Evolutionary conservation across 2,329 filamentous ascomycete genomes (phyloP).

Genomic region (Arthrobotrys megalospora): DNA sequence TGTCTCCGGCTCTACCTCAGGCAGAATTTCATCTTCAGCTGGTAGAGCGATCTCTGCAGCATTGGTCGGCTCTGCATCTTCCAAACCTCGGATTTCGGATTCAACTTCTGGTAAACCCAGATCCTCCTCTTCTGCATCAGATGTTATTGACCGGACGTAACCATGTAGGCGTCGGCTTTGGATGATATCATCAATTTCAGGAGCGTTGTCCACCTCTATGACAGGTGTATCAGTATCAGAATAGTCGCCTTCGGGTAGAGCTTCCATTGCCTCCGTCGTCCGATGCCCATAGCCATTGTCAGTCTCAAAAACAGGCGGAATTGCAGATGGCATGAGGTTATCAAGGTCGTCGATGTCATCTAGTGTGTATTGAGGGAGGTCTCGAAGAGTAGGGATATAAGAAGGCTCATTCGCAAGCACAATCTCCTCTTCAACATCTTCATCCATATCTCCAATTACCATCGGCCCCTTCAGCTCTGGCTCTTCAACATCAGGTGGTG

Average conservation of each 20-base stretch:
- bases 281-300: background rate
- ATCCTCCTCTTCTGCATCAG: slow-evolving; percentile 41
- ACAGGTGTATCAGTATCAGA: slow-evolving; percentile 1
- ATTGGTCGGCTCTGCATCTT: background rate
- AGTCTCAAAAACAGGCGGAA: slow-evolving; percentile 26
- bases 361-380: background rate
- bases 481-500: background rate
- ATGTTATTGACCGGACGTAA: slow-evolving; percentile 48
- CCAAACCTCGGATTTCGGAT: background rate
- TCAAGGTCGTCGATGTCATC: slow-evolving; percentile 36
- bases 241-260: slow-evolving; percentile 6
- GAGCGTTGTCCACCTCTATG: background rate
- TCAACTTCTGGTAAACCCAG: background rate
- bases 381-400: slow-evolving; percentile 16
- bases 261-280: slow-evolving; percentile 7
- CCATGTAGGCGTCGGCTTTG: slow-evolving; percentile 9
- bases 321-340: slow-evolving; percentile 7
- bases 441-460: slow-evolving; percentile 37
- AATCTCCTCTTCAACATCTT: slow-evolving; percentile 54
- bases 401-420: slow-evolving; percentile 37
- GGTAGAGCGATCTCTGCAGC: slow-evolving; percentile 6
- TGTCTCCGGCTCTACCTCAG: background rate
- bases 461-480: background rate
- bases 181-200: slow-evolving; percentile 33
- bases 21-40: background rate